Evolutionary conservation across 805 yeast species (phyloP).

Genomic region (Myxozyma geophila): DNA sequence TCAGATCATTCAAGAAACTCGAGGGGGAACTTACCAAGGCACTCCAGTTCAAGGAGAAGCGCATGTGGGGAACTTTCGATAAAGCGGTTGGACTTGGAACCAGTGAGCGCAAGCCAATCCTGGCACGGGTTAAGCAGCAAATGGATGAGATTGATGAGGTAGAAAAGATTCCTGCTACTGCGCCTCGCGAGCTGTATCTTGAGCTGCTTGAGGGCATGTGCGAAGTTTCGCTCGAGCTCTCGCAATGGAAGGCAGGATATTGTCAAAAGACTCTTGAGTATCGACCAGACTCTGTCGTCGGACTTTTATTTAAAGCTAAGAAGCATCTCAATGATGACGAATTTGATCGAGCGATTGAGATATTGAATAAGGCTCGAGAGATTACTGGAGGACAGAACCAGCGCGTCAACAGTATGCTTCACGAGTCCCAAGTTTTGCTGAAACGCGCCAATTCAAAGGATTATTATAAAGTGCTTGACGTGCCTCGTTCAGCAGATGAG

Average conservation of each 20-base stretch:
- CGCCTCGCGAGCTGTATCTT: slow-evolving; percentile 31
- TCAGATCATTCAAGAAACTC: slow-evolving; percentile 35
- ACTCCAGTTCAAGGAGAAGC: slow-evolving; percentile 15
- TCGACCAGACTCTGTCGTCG: slow-evolving; percentile 41
- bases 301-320: slow-evolving; percentile 38
- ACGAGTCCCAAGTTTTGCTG: slow-evolving; percentile 41
- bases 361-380: slow-evolving; percentile 36
- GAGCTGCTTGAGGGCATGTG: slow-evolving; percentile 38
- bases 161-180: slow-evolving; percentile 15
- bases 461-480: slow-evolving; percentile 77
- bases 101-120: slow-evolving; percentile 30
- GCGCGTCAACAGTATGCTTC: slow-evolving; percentile 38
- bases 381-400: slow-evolving; percentile 34
- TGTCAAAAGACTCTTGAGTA: slow-evolving; percentile 41
- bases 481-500: slow-evolving; percentile 67
- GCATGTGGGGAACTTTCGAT: slow-evolving; percentile 25
- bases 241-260: slow-evolving; percentile 38
- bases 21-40: slow-evolving; percentile 31
- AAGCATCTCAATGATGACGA: slow-evolving; percentile 36
- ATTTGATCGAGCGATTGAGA: slow-evolving; percentile 40
- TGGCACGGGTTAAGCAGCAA: slow-evolving; percentile 30
- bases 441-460: slow-evolving; percentile 58
- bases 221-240: slow-evolving; percentile 36
- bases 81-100: slow-evolving; percentile 12
- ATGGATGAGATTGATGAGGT: slow-evolving; percentile 13